Evolutionary conservation across 2,329 filamentous ascomycete species (phyloP).

Genomic region (Blumeriella jaapii): DNA sequence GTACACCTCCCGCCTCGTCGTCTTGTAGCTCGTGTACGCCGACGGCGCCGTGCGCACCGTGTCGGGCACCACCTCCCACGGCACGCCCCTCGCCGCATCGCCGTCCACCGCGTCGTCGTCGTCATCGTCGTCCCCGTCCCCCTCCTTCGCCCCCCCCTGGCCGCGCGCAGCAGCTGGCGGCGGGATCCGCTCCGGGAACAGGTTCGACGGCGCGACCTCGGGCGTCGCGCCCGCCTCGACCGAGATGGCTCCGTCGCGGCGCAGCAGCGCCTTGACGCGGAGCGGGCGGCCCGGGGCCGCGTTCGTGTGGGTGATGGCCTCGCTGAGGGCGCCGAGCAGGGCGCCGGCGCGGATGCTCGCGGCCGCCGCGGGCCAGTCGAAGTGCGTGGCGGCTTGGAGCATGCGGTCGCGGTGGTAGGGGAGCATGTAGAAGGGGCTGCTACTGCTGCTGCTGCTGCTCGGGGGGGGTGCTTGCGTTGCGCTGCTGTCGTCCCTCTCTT

Average conservation of each 20-base stretch:
- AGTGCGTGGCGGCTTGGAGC: conserved; percentile 48
- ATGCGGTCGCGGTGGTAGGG: conserved; percentile 69
- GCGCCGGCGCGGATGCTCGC: conserved; percentile 33
- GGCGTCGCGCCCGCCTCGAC: conserved; percentile 31
- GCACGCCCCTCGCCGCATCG: conserved; percentile 4
- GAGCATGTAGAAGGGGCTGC: conserved; percentile 67
- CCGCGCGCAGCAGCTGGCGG: background rate
- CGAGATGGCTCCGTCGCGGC: conserved; percentile 35
- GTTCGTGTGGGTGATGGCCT: conserved; percentile 20
- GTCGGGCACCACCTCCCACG: too few species aligned
- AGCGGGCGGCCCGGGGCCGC: too few species aligned
- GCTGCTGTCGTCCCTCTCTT: too few species aligned
- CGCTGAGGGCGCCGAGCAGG: conserved; percentile 32
- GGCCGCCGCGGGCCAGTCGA: conserved; percentile 40
- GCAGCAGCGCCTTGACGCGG: conserved; percentile 45
- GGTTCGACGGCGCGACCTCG: conserved; percentile 34
- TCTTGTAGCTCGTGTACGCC: too few species aligned
- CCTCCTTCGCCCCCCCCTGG: background rate
- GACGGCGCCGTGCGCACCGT: too few species aligned
- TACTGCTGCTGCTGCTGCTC: conserved; percentile 35
- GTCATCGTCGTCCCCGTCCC: conserved; percentile 4
- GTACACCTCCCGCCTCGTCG: too few species aligned
- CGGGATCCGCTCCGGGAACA: conserved; percentile 29
- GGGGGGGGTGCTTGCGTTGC: too few species aligned
- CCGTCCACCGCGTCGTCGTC: background rate